phyloP scores from a whole-genome alignment of 768 basidiomycete species.

The Kwoniella sp. region DNA sequence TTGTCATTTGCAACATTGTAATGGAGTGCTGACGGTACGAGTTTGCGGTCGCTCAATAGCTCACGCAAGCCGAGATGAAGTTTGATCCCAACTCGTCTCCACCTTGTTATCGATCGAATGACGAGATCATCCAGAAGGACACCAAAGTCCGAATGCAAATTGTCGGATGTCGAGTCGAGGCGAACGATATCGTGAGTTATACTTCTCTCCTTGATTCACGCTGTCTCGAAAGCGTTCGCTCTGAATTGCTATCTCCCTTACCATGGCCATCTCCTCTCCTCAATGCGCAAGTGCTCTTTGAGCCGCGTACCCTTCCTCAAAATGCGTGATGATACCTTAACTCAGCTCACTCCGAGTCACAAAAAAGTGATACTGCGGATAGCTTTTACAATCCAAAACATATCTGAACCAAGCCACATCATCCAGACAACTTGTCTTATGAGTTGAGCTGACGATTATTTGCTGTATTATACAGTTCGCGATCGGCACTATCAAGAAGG shows the following conservation, averaged over 20 bases:
- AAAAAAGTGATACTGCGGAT: conserved; percentile 1
- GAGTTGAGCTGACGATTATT: neutral
- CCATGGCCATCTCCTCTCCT: too few relatives aligned
- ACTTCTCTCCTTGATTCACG: neutral
- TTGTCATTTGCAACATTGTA: conserved; percentile 4
- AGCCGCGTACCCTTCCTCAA: too few relatives aligned
- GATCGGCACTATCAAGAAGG: conserved; percentile 97
- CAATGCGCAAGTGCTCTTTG: too few relatives aligned
- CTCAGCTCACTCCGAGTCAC: conserved; percentile 1
- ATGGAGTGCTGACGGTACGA: conserved; percentile 8
- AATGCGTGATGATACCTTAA: neutral
- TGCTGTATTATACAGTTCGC: conserved; percentile 70
- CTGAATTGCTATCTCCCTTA: neutral
- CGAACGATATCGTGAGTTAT: conserved; percentile 85
- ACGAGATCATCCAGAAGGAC: conserved; percentile 81
- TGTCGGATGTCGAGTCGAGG: conserved; percentile 96
- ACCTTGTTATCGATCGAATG: conserved; percentile 87
- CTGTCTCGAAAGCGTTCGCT: neutral
- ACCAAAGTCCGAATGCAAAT: conserved; percentile 91
- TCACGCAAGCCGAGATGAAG: conserved; percentile 89
- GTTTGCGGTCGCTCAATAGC: conserved; percentile 59
- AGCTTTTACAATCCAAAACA: conserved; percentile 1
- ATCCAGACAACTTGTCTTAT: neutral
- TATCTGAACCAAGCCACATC: neutral
- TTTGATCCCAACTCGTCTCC: conserved; percentile 96